Conservation (phyloP, 1,139 yeast genomes). For the Tardiomyces blankii region DNA sequence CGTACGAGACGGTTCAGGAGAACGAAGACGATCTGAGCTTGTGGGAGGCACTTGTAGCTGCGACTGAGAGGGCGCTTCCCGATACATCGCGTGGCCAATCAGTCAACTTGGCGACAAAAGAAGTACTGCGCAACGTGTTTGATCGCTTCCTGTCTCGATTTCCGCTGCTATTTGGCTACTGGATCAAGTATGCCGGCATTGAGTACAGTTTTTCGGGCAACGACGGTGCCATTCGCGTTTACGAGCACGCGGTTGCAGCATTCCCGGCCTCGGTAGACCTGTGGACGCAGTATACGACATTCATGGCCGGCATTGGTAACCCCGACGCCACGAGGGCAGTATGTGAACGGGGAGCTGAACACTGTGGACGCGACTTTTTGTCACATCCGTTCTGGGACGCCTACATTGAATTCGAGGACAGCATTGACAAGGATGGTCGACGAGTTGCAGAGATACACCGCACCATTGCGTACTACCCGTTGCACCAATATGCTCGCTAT, state of each 20-base stretch:
- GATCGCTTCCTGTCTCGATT: slow-evolving; percentile 38
- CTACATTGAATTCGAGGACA: slow-evolving; percentile 46
- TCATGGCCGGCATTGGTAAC: neutral
- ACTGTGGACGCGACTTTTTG: slow-evolving; percentile 64
- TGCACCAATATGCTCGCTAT: slow-evolving; percentile 63
- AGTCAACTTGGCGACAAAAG: neutral
- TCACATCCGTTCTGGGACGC: slow-evolving; percentile 64
- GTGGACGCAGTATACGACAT: slow-evolving; percentile 53
- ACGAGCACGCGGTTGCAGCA: slow-evolving; percentile 41
- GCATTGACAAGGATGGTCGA: neutral
- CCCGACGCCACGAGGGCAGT: slow-evolving; percentile 16
- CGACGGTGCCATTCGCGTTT: slow-evolving; percentile 27
- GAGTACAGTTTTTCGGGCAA: slow-evolving; percentile 1
- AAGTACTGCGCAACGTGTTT: neutral
- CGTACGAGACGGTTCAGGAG: neutral
- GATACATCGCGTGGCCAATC: neutral
- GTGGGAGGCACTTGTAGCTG: neutral
- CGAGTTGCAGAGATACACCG: slow-evolving; percentile 8
- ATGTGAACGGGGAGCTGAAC: slow-evolving; percentile 52
- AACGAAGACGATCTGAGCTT: neutral
- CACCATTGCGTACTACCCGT: slow-evolving; percentile 53
- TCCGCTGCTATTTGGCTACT: slow-evolving; percentile 67
- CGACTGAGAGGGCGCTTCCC: neutral
- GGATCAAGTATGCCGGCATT: slow-evolving; percentile 41
- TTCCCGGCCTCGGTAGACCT: slow-evolving; percentile 50